Base-by-base conservation (phyloP, 129 eudicot genomes). In the Centella asiatica region DNA sequence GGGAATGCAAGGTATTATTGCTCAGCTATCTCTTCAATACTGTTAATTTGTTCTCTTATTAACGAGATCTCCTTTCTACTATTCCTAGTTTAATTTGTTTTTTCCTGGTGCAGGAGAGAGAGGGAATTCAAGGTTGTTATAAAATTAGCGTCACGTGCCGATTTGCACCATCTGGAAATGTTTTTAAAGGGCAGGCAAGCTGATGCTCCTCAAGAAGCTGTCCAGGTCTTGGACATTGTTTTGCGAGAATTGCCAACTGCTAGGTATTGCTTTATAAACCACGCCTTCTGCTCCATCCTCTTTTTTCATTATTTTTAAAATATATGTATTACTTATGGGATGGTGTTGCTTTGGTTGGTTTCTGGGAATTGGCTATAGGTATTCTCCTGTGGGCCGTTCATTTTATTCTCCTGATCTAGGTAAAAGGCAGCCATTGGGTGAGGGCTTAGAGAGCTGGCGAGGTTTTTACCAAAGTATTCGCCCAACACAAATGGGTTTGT, bases 181-280 rank as follows among this genome's bases (percentile, higher is more conserved):
- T 92, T 92, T 71, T 71, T 92, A 47, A 78, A 77, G 46, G 98
- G 98, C 13, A 84, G 73, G 74, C 94, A 81, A 66, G 86, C 98
- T 19, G 95, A 92, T 84, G 96, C 95, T 1, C 98, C 98, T 1
- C 95, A 92, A 65, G 95, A 92, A 78, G 95, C 95, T 4, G 85
- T 92, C 22, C 98, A 92, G 66, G 94, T 92, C 69, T 73, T 92
- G 69, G 95, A 92, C 67, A 87, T 92, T 72, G 98, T 87, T 55
- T 63, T 87, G 59, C 81, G 95, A 17, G 98, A 87, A 73, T 61
- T 80, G 68, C 96, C 96, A 5, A 93, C 96, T 20, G n/a, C 68
- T 48, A 57, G 92, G 99, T 93, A 76, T 54, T 31, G 32, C 37
- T 36, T 27, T 25, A 20, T 1, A 26, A 29, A 62, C 39, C 24